Conservation (phyloP, 371 early-diverging fungal species). For the Mortierella sp. region DNA sequence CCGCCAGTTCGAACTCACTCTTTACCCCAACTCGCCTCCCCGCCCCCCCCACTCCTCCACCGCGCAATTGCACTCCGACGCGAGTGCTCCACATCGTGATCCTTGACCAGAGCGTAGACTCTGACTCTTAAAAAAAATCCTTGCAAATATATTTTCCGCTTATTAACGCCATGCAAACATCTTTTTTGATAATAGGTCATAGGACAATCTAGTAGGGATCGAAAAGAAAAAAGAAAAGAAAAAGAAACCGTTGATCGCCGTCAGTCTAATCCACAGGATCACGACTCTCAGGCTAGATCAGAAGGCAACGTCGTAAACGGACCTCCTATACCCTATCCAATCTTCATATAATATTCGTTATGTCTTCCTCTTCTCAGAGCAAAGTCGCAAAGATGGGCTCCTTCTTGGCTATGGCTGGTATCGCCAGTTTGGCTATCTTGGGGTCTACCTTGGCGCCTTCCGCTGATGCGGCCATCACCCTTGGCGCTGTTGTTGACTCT, state of each 20-base stretch:
- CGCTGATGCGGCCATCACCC: slow-evolving; percentile 38
- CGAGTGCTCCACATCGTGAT: not conserved
- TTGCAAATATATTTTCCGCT: not conserved
- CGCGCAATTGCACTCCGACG: slow-evolving; percentile 3
- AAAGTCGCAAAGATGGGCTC: slow-evolving; percentile 32
- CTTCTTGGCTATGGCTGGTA: slow-evolving; percentile 39
- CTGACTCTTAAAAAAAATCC: too few relatives aligned
- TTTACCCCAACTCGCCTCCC: not conserved
- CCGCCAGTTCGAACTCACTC: slow-evolving; percentile 2
- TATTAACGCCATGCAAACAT: not conserved
- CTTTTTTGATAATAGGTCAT: not conserved
- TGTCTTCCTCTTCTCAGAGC: slow-evolving; percentile 21
- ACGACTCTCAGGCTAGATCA: slow-evolving; percentile 27
- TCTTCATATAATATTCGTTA: slow-evolving; percentile 16
- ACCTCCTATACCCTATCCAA: slow-evolving; percentile 17
- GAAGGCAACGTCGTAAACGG: slow-evolving; percentile 25
- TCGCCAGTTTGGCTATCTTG: slow-evolving; percentile 43
- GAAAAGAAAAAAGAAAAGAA: slow-evolving; percentile 4
- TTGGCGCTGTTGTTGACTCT: slow-evolving; percentile 23
- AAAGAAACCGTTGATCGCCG: slow-evolving; percentile 23
- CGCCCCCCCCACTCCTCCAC: not conserved
- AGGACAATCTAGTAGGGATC: slow-evolving; percentile 3
- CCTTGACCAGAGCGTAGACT: not conserved
- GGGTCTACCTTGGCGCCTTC: slow-evolving; percentile 36
- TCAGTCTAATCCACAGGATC: slow-evolving; percentile 13